Base-by-base conservation (phyloP, 441 rosid genomes). In the Jatropha multifida region DNA sequence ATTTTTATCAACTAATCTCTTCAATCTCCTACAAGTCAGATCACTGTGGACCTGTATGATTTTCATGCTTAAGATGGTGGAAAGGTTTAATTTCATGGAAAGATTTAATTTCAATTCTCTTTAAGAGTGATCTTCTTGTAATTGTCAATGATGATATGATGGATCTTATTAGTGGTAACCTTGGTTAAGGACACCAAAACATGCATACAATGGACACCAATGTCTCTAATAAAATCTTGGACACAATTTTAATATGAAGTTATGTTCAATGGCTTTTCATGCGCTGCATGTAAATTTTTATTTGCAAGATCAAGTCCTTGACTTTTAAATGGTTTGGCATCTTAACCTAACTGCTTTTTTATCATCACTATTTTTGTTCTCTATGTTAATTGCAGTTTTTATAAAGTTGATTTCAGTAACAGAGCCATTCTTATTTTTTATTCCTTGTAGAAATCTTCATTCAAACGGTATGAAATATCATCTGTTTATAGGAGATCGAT, bases 401-500 rank as follows among this genome's bases (percentile, higher is more conserved):
- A 64, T 40, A 51, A 46, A 69, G 14, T 18, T 26, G 2, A 3
- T 78, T 62, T 61, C 52, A 56, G 46, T 52, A 67, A 70, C 60
- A 74, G 9, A 48, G 26, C 68, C 63, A 48, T 65, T 75, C 65
- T 58, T 40, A 8, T 74, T 40, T 54, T 66, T 62, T 66, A 17
- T 75, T 49, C 77, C 65, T 70, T 84, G 80, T 81, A 95, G 99
- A 92, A 88, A 90, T 86, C 85, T 78, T 88, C 99, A 61, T 93
- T 93, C 86, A 93, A 93, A 79, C 84, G 96, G 10, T 95, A 90
- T 78, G 99, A 93, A 83, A 85, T 90, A 82, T 87, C 98, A 74
- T 85, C 82, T 61, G 98, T 93, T 68, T 90, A 92, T 82, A 88
- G 99, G 76, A 90, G 89, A 87, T 94, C 97, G 69, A 85, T 95